Conservation (phyloP, 257 asterid genomes). For the Fraxinus quadrangulata region DNA sequence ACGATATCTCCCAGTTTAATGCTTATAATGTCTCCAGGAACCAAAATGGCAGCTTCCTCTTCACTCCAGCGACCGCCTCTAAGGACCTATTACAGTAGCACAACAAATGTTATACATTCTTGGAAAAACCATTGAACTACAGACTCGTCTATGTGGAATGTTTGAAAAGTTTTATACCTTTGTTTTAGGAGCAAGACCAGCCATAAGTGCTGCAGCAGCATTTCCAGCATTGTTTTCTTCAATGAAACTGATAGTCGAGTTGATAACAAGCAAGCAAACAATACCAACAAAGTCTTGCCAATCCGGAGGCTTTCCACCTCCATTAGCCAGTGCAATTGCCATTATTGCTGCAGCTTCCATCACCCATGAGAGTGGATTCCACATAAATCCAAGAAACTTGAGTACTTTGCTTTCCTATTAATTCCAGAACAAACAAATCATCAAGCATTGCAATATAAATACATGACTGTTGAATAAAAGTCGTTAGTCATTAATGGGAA, state of each 20-base stretch:
- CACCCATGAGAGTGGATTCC: slow-evolving; percentile 99
- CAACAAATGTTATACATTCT: slow-evolving; percentile 12
- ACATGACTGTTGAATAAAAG: neutral
- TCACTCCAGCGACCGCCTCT: slow-evolving; percentile 89
- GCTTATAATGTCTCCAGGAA: slow-evolving; percentile 87
- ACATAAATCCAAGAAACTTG: slow-evolving; percentile 89
- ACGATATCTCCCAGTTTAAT: slow-evolving; percentile 82
- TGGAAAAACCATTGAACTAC: neutral
- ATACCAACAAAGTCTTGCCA: slow-evolving; percentile 95
- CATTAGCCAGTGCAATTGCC: slow-evolving; percentile 90
- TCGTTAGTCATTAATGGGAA: neutral
- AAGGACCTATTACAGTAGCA: slow-evolving; percentile 50
- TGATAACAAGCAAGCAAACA: slow-evolving; percentile 56
- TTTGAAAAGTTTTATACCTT: slow-evolving; percentile 37
- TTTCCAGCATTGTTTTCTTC: slow-evolving; percentile 75
- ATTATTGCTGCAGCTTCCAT: slow-evolving; percentile 95
- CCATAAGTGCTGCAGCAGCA: slow-evolving; percentile 76
- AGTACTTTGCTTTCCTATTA: slow-evolving; percentile 74
- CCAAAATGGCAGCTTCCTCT: slow-evolving; percentile 86
- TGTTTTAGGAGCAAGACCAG: slow-evolving; percentile 74
- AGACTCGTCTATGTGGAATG: neutral
- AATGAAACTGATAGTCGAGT: slow-evolving; percentile 65
- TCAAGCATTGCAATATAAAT: neutral
- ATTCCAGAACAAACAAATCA: neutral
- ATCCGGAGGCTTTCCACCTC: slow-evolving; percentile 77